These are phyloP conservation scores for Nemania serpens DNA, from an alignment of 2,329 filamentous ascomycete genomes.

Conservation along the genomic window DNA sequence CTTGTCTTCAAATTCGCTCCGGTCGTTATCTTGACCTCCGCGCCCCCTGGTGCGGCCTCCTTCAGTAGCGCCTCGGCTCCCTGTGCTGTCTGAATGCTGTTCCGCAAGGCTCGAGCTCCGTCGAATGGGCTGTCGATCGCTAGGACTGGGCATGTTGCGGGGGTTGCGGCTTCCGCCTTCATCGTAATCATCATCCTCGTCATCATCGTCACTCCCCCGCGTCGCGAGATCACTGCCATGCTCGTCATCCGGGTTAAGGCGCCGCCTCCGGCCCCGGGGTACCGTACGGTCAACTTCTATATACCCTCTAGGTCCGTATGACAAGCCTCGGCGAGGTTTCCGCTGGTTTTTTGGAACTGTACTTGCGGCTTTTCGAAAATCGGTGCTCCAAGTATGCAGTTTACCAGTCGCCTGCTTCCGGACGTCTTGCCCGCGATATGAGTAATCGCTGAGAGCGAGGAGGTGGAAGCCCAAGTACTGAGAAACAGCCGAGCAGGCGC, in stretches of 20 bases:
- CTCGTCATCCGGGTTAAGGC: background rate
- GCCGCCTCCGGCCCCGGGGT: slow-evolving; percentile 4
- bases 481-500: slow-evolving; percentile 36
- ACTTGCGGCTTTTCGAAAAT: slow-evolving; percentile 37
- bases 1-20: slow-evolving; percentile 9
- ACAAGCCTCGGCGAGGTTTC: slow-evolving; percentile 40
- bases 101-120: slow-evolving; percentile 11
- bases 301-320: slow-evolving; percentile 5
- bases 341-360: slow-evolving; percentile 43
- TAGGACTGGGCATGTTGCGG: slow-evolving; percentile 7
- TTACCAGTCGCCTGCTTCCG: slow-evolving; percentile 11
- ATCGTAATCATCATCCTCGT: background rate
- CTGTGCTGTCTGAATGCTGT: slow-evolving; percentile 2
- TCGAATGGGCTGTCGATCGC: slow-evolving; percentile 5
- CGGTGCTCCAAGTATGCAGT: slow-evolving; percentile 32
- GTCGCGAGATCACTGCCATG: background rate
- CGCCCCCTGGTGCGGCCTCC: background rate
- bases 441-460: slow-evolving; percentile 33
- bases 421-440: slow-evolving; percentile 10
- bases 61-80: background rate
- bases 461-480: slow-evolving; percentile 41
- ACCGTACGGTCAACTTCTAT: slow-evolving; percentile 5
- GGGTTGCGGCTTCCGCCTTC: background rate
- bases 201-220: background rate
- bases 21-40: slow-evolving; percentile 11